These are phyloP conservation scores for Globisporangium abappressorium DNA, from an alignment of 352 stramenopile species.

Conservation along the genomic window DNA sequence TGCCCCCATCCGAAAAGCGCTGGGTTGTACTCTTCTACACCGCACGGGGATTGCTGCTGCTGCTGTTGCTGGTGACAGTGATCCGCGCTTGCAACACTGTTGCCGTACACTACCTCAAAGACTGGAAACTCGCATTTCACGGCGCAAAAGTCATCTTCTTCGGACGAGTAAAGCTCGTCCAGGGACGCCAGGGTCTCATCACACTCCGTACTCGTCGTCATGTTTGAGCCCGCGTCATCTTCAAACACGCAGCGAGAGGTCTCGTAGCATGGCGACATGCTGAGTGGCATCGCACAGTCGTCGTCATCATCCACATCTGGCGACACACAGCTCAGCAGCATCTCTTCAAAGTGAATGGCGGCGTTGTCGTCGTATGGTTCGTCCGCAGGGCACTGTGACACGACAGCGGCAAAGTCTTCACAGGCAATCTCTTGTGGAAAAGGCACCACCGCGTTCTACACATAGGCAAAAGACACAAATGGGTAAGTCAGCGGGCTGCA, in stretches of 20 bases:
- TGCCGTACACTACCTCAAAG: neutral
- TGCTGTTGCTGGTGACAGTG: neutral
- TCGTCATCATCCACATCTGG: neutral
- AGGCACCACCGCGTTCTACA: slow-evolving; percentile 3
- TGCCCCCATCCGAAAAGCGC: slow-evolving; percentile 10
- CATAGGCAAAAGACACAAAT: neutral
- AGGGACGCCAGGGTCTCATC: slow-evolving; percentile 6
- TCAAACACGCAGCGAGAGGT: slow-evolving; percentile 4
- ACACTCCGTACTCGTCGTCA: slow-evolving; percentile 12
- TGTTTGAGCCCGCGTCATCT: neutral
- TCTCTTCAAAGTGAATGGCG: slow-evolving; percentile 13
- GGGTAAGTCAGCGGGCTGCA: neutral
- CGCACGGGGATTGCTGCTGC: neutral
- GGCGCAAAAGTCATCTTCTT: neutral
- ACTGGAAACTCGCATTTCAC: slow-evolving; percentile 10
- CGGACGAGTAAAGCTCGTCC: slow-evolving; percentile 10
- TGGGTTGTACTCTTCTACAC: neutral
- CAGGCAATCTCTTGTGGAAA: slow-evolving; percentile 6
- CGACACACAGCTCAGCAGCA: slow-evolving; percentile 5
- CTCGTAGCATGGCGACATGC: neutral
- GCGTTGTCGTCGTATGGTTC: slow-evolving; percentile 1
- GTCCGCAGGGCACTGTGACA: neutral
- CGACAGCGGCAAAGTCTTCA: neutral
- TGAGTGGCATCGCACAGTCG: neutral
- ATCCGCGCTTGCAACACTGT: neutral